phyloP scores from a whole-genome alignment of 2,329 filamentous ascomycete species.

The Colletotrichum lupini region DNA sequence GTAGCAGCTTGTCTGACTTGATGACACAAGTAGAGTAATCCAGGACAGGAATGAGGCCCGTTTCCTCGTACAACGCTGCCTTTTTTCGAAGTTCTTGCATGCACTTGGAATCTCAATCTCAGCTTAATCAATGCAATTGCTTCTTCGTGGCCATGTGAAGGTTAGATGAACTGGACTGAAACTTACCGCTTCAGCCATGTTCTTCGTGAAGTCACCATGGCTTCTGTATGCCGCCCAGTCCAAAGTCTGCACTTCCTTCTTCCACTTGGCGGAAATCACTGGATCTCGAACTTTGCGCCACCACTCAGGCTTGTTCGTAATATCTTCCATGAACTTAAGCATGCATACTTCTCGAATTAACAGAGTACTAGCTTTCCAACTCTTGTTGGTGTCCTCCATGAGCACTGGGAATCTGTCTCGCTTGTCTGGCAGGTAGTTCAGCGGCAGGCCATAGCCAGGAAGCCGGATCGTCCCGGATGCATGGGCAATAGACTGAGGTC shows the following conservation, averaged over 20 bases:
- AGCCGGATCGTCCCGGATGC: too few relatives aligned
- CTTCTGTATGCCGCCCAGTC: constrained; percentile 41
- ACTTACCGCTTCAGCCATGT: constrained; percentile 46
- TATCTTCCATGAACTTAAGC: constrained; percentile 41
- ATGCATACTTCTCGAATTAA: constrained; percentile 37
- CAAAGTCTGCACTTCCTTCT: constrained; percentile 38
- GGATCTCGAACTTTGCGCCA: constrained; percentile 40
- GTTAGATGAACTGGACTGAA: fast-evolving
- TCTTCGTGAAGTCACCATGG: constrained; percentile 42
- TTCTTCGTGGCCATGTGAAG: too few relatives aligned
- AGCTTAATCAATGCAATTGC: neutral
- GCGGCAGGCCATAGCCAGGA: too few relatives aligned
- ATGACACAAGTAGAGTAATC: constrained; percentile 46
- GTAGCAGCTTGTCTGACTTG: constrained; percentile 48
- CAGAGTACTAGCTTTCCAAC: constrained; percentile 18
- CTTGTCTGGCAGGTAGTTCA: too few relatives aligned
- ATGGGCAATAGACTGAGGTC: too few relatives aligned
- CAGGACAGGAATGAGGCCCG: constrained; percentile 46
- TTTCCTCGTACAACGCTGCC: constrained; percentile 45
- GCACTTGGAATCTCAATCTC: neutral
- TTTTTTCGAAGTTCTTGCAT: constrained; percentile 45
- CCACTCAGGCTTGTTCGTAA: constrained; percentile 44
- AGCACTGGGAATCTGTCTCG: too few relatives aligned
- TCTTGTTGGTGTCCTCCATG: too few relatives aligned
- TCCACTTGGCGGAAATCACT: constrained; percentile 40